These are phyloP conservation scores for Kodamaea restingae DNA, from an alignment of 805 yeast genomes.

Conservation along the genomic window DNA sequence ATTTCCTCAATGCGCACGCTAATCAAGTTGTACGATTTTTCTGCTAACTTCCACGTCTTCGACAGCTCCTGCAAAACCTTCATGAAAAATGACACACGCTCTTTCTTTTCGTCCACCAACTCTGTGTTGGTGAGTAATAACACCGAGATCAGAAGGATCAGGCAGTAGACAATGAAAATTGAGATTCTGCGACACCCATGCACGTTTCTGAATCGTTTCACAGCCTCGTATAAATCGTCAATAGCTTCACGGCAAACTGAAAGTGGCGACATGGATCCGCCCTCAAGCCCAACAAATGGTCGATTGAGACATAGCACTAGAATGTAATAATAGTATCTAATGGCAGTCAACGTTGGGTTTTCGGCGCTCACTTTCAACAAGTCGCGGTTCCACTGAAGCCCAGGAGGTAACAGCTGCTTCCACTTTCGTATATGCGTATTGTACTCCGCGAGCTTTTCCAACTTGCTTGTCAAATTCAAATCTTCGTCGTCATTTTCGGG, in stretches of 20 bases:
- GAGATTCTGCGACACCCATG: slow-evolving; percentile 44
- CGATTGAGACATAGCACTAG: slow-evolving; percentile 55
- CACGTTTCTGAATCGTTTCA: slow-evolving; percentile 30
- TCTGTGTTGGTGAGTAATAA: slow-evolving; percentile 33
- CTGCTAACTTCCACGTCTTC: slow-evolving; percentile 46
- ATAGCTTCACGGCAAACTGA: slow-evolving; percentile 37
- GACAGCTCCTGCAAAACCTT: slow-evolving; percentile 39
- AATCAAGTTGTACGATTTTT: slow-evolving; percentile 41
- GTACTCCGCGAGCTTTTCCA: slow-evolving; percentile 39
- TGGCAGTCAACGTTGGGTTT: slow-evolving; percentile 51
- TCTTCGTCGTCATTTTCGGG: slow-evolving; percentile 35
- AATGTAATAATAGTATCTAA: slow-evolving; percentile 56
- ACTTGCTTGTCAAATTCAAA: slow-evolving; percentile 38
- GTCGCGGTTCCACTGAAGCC: slow-evolving; percentile 46
- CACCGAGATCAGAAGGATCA: slow-evolving; percentile 43
- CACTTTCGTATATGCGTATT: slow-evolving; percentile 50
- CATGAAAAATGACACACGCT: slow-evolving; percentile 37
- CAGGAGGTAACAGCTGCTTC: slow-evolving; percentile 47
- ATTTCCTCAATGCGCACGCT: slow-evolving; percentile 14
- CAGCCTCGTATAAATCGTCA: slow-evolving; percentile 38
- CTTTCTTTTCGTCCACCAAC: slow-evolving; percentile 23
- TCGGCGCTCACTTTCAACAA: slow-evolving; percentile 40
- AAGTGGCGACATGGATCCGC: slow-evolving; percentile 24
- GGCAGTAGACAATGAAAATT: slow-evolving; percentile 45
- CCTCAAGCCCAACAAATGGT: slow-evolving; percentile 48